Evolutionary conservation across 2,329 filamentous ascomycete genomes (phyloP).

Genomic region (Aspergillus sp.): DNA sequence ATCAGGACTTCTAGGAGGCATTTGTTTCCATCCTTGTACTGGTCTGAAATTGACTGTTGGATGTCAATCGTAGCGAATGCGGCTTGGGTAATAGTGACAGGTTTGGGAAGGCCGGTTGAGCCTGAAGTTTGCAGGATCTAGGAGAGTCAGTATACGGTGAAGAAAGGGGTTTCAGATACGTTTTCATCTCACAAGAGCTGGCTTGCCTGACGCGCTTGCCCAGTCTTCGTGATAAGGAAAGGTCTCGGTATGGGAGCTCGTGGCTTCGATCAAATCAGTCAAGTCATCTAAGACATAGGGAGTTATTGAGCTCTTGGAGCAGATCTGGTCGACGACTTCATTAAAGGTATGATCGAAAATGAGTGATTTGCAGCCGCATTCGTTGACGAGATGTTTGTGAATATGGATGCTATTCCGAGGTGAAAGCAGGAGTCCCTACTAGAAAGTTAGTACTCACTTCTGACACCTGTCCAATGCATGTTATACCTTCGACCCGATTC

Average conservation of each 20-base stretch:
- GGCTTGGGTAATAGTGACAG: slow-evolving; percentile 4
- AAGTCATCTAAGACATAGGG: neutral
- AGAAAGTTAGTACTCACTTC: neutral
- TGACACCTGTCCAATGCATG: neutral
- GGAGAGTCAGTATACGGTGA: neutral
- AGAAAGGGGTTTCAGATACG: too few species aligned
- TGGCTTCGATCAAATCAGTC: neutral
- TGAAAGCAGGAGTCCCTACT: slow-evolving; percentile 1
- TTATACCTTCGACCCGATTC: neutral
- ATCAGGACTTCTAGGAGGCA: neutral
- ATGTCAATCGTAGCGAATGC: slow-evolving; percentile 5
- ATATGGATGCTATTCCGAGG: slow-evolving; percentile 5
- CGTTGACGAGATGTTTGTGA: slow-evolving; percentile 4
- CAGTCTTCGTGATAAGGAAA: slow-evolving; percentile 5
- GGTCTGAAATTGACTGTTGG: neutral
- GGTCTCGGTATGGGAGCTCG: neutral
- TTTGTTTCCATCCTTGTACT: neutral
- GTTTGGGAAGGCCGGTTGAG: slow-evolving; percentile 10
- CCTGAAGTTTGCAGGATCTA: slow-evolving; percentile 11
- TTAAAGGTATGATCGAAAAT: neutral
- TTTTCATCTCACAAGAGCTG: slow-evolving; percentile 2
- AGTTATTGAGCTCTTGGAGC: neutral
- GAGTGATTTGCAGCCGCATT: neutral
- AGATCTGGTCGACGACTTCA: neutral
- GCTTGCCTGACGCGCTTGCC: neutral